Conservation (phyloP, 2,329 filamentous ascomycete genomes). For the Phyllosticta paracitricarpa region DNA sequence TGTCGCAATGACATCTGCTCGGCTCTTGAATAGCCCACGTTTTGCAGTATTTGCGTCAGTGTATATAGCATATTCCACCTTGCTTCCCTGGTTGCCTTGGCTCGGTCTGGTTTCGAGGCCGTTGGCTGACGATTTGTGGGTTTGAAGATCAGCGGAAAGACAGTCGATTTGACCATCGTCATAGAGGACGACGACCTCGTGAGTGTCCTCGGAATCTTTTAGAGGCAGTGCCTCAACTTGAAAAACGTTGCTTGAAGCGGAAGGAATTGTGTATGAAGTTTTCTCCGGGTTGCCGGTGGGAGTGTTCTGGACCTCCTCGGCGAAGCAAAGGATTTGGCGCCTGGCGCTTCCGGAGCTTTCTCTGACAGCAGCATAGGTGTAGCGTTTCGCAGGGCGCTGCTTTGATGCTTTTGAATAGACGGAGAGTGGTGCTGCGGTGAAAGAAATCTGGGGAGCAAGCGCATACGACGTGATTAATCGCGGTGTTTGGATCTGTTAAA, state of each 20-base stretch:
- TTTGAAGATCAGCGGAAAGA: constrained; percentile 45
- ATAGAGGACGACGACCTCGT: constrained; percentile 48
- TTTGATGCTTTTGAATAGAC: constrained; percentile 42
- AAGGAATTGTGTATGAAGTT: constrained; percentile 20
- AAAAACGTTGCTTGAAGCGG: constrained; percentile 17
- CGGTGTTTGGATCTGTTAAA: constrained; percentile 47
- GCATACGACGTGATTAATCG: constrained; percentile 52
- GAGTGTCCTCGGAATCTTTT: constrained; percentile 15
- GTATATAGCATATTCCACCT: constrained; percentile 25
- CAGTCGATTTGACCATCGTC: constrained; percentile 52
- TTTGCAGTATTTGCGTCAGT: constrained; percentile 30
- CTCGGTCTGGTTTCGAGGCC: constrained; percentile 7
- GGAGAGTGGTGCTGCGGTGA: constrained; percentile 49
- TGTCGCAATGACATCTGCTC: constrained; percentile 34
- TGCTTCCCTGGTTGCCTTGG: constrained; percentile 15
- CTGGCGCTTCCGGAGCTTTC: constrained; percentile 37
- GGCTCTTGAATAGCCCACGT: constrained; percentile 34
- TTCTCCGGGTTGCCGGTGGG: constrained; percentile 24
- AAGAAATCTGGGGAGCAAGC: constrained; percentile 48
- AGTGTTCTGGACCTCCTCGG: constrained; percentile 36
- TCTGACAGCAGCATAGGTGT: constrained; percentile 46
- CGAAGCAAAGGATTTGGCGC: constrained; percentile 44
- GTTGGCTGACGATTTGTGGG: constrained; percentile 22
- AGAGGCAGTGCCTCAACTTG: constrained; percentile 25
- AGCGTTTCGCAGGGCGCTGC: constrained; percentile 37